phyloP scores from a whole-genome alignment of 2,329 filamentous ascomycete genomes.

The Neofusicoccum umdonicola region DNA sequence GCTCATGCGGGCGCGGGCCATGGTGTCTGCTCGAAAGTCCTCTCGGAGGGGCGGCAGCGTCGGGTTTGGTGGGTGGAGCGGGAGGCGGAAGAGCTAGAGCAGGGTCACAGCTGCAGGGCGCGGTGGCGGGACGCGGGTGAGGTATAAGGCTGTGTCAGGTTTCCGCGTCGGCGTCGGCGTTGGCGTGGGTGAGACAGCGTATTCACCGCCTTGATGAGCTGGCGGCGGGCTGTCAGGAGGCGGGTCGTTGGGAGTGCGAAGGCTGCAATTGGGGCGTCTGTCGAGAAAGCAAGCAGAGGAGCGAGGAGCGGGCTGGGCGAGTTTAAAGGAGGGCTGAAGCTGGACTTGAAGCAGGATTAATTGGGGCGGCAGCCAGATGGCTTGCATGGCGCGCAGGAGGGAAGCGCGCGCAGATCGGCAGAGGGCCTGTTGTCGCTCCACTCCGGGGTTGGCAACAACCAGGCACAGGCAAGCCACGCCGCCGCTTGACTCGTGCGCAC shows the following conservation, averaged over 20 bases:
- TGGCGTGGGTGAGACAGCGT: not conserved
- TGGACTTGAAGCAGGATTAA: constrained; percentile 6
- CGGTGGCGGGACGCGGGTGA: not conserved
- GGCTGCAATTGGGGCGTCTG: not conserved
- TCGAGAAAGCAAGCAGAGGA: not conserved
- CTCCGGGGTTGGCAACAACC: constrained; percentile 2
- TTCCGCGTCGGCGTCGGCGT: not conserved
- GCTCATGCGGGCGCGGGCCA: constrained; percentile 3
- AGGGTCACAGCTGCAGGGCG: not conserved
- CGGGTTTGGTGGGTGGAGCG: not conserved
- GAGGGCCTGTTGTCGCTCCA: constrained; percentile 1
- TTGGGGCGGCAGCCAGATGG: not conserved
- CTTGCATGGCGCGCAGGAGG: constrained; percentile 3
- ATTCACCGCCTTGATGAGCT: not conserved
- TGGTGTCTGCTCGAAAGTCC: not conserved
- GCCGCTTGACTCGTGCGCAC: not conserved
- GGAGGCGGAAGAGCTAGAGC: not conserved
- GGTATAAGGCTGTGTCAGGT: not conserved
- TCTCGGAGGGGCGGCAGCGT: not conserved
- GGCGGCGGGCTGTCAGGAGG: constrained; percentile 2
- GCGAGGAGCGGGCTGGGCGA: not conserved
- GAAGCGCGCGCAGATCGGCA: not conserved
- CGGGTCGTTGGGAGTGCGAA: not conserved
- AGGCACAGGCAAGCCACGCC: not conserved
- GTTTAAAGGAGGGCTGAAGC: not conserved